Evolutionary conservation across 768 basidiomycete genomes (phyloP).

Genomic region (Rickenella mellea): DNA sequence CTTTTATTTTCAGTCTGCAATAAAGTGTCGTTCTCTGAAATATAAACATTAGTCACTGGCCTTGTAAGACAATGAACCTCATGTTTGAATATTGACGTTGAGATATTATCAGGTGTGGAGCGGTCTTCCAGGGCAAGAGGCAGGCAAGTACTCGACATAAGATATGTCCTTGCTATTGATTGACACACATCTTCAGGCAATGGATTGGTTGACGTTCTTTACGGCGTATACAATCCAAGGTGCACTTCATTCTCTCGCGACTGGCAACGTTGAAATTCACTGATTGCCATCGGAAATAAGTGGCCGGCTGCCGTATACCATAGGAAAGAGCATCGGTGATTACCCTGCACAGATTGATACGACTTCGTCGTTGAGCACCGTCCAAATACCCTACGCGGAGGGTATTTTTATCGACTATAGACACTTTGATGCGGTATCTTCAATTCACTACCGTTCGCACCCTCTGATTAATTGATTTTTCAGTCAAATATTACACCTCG

Average conservation of each 20-base stretch:
- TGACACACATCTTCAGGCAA: constrained; percentile 31
- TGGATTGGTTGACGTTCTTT: constrained; percentile 46
- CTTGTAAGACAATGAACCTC: constrained; percentile 4
- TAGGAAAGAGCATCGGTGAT: constrained; percentile 43
- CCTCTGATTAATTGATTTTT: not conserved
- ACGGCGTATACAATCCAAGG: constrained; percentile 53
- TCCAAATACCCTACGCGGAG: constrained; percentile 49
- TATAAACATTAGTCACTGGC: constrained; percentile 23
- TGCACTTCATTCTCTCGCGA: too few species aligned
- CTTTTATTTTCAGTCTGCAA: constrained; percentile 1
- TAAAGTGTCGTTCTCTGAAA: not conserved
- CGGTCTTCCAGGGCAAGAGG: constrained; percentile 55
- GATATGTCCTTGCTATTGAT: not conserved
- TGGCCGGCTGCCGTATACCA: constrained; percentile 40
- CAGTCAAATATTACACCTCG: constrained; percentile 42
- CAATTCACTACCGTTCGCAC: not conserved
- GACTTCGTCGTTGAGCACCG: constrained; percentile 24
- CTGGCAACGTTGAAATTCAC: not conserved
- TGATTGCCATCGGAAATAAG: constrained; percentile 13
- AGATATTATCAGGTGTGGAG: constrained; percentile 38
- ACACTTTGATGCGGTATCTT: constrained; percentile 38
- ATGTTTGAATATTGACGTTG: constrained; percentile 5
- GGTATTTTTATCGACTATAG: constrained; percentile 50
- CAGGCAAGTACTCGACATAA: constrained; percentile 25
- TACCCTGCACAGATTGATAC: constrained; percentile 43